These are phyloP conservation scores for Penicillium chermesinum DNA, from an alignment of 495 filamentous ascomycete species.

Conservation along the genomic window DNA sequence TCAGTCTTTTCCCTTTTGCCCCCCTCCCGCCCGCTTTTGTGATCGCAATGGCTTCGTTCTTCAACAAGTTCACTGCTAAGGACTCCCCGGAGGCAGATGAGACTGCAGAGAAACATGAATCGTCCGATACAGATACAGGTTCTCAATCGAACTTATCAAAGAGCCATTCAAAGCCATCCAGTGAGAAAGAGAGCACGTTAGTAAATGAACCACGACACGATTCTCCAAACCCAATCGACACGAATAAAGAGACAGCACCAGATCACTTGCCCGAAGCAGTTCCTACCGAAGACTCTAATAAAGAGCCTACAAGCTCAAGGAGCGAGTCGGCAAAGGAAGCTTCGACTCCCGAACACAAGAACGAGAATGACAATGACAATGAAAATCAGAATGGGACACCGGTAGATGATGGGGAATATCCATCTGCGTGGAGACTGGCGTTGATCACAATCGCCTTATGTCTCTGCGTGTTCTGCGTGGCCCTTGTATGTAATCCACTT, in stretches of 20 bases:
- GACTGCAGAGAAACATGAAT: not conserved
- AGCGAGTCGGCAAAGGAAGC: slow-evolving; percentile 4
- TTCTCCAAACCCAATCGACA: slow-evolving; percentile 2
- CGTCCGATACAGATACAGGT: slow-evolving; percentile 6
- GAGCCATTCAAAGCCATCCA: slow-evolving; percentile 14
- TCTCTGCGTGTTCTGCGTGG: slow-evolving; percentile 61
- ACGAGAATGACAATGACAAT: slow-evolving; percentile 3
- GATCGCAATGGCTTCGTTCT: slow-evolving; percentile 15
- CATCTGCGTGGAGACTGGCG: slow-evolving; percentile 42
- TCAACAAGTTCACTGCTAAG: slow-evolving; percentile 3
- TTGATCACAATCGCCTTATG: slow-evolving; percentile 57
- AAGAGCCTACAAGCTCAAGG: slow-evolving; percentile 4
- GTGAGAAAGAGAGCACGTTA: slow-evolving; percentile 26
- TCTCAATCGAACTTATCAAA: slow-evolving; percentile 1
- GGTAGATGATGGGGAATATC: slow-evolving; percentile 47
- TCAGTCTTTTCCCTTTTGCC: not conserved
- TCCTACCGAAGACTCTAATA: slow-evolving; percentile 6
- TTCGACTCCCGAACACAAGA: slow-evolving; percentile 4
- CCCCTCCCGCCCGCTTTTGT: not conserved
- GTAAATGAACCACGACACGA: slow-evolving; percentile 8
- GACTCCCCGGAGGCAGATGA: slow-evolving; percentile 8
- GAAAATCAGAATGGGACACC: slow-evolving; percentile 31
- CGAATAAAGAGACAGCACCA: slow-evolving; percentile 9
- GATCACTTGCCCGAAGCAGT: slow-evolving; percentile 3
- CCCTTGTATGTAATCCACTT: slow-evolving; percentile 47